Percentiles rank a stretch among this genome's conserved stretches.
These are phyloP conservation scores for Mycena pura DNA, from an alignment of 768 basidiomycete species.

Conservation along the genomic window DNA sequence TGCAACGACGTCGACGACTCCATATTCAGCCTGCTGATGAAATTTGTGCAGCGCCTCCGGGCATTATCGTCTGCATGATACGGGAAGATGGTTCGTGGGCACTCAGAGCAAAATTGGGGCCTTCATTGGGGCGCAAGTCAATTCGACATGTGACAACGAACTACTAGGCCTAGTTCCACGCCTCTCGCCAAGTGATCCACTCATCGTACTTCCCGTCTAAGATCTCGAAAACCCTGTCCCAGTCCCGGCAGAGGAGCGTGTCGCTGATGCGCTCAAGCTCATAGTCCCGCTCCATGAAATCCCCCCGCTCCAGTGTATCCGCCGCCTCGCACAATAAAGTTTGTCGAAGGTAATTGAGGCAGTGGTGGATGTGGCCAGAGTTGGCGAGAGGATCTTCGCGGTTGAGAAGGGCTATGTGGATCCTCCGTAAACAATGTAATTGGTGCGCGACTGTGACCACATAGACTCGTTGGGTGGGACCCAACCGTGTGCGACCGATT, in stretches of 20 bases:
- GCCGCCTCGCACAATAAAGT: slow-evolving; percentile 42
- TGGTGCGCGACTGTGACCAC: slow-evolving; percentile 35
- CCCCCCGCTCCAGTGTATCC: slow-evolving; percentile 39
- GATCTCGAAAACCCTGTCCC: slow-evolving; percentile 24
- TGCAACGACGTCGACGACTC: too few relatives aligned
- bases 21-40: too few relatives aligned
- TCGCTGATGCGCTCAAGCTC: slow-evolving; percentile 22
- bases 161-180: slow-evolving; percentile 9
- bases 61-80: too few relatives aligned
- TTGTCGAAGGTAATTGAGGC: slow-evolving; percentile 45
- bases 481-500: slow-evolving; percentile 31
- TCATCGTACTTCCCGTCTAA: slow-evolving; percentile 14
- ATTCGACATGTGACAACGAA: too few relatives aligned
- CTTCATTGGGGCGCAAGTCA: too few relatives aligned
- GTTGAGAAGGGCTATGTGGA: slow-evolving; percentile 25
- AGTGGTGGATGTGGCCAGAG: slow-evolving; percentile 39
- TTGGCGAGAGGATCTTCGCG: slow-evolving; percentile 15
- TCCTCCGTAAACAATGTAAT: slow-evolving; percentile 34
- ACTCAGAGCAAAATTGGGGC: too few relatives aligned
- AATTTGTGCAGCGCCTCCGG: too few relatives aligned
- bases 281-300: slow-evolving; percentile 37
- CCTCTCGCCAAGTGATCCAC: not conserved
- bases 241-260: slow-evolving; percentile 31
- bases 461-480: slow-evolving; percentile 29
- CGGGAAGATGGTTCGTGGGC: too few relatives aligned